A percentile compares a stretch with the other conserved stretches of the same genome.
phyloP scores from a whole-genome alignment of 2,329 filamentous ascomycete genomes.

The Claviceps pusilla region DNA sequence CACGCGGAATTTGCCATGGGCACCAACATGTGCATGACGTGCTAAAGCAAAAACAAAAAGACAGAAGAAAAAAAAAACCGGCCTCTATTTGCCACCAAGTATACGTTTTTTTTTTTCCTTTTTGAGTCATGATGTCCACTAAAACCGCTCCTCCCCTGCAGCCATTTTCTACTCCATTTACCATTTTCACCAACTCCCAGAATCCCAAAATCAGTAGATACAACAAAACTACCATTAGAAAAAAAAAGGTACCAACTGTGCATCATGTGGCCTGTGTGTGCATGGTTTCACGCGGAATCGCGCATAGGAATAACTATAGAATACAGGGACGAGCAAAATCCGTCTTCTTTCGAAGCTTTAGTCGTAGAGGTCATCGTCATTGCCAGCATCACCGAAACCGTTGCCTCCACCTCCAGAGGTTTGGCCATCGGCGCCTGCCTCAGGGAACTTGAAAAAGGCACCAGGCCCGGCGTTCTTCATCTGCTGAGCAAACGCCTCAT shows the following conservation, averaged over 20 bases:
- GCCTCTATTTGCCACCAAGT: conserved; percentile 5
- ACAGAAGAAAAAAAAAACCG: neutral
- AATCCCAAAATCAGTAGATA: conserved; percentile 13
- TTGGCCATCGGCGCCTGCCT: conserved; percentile 53
- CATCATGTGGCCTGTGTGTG: conserved; percentile 1
- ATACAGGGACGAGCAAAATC: conserved; percentile 24
- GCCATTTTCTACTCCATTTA: conserved; percentile 9
- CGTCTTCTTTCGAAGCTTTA: conserved; percentile 40
- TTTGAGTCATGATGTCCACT: neutral
- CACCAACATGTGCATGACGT: neutral
- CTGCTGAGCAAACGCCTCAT: conserved; percentile 95
- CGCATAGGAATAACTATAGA: conserved; percentile 27
- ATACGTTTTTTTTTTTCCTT: neutral
- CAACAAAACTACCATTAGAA: conserved; percentile 9
- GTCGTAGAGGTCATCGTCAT: conserved; percentile 95
- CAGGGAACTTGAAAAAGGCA: conserved; percentile 95
- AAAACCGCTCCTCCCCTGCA: neutral
- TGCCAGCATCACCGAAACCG: conserved; percentile 70
- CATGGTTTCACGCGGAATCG: conserved; percentile 18
- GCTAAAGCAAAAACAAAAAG: neutral
- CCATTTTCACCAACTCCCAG: conserved; percentile 23
- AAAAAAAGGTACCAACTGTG: conserved; percentile 4
- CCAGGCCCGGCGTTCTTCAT: conserved; percentile 97
- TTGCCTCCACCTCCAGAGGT: conserved; percentile 40
- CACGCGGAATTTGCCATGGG: neutral